Percentiles rank a stretch among this genome's conserved stretches.
Evolutionary conservation across 192 early-diverging fungal genomes (phyloP).

Genomic region (Mortierella claussenii): DNA sequence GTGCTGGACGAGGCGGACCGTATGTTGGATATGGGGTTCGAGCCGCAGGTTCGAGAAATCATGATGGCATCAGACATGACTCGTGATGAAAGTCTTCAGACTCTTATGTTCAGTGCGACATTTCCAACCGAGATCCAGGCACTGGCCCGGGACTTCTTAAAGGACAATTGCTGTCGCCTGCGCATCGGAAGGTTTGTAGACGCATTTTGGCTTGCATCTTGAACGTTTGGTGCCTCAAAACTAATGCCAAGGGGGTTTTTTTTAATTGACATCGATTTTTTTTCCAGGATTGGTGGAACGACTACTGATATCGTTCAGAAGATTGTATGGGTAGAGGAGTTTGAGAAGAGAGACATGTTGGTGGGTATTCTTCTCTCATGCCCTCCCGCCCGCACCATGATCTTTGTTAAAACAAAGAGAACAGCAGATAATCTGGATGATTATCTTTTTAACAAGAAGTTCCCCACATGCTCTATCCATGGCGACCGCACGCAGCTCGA

Average conservation of each 20-base stretch:
- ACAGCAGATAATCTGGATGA: constrained; percentile 82
- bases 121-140: constrained; percentile 93
- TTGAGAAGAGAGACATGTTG: constrained; percentile 66
- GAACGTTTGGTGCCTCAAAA: not conserved
- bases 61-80: constrained; percentile 82
- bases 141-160: constrained; percentile 92
- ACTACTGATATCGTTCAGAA: constrained; percentile 46
- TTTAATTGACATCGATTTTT: not conserved
- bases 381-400: constrained; percentile 73
- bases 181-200: constrained; percentile 84
- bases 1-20: constrained; percentile 91
- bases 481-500: constrained; percentile 85
- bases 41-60: constrained; percentile 89
- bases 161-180: constrained; percentile 78
- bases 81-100: constrained; percentile 76
- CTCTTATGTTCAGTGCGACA: constrained; percentile 98
- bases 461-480: constrained; percentile 88
- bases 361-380: constrained; percentile 61
- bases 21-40: constrained; percentile 99
- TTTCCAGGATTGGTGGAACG: constrained; percentile 42
- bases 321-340: constrained; percentile 69
- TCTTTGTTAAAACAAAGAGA: constrained; percentile 87
- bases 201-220: not conserved
- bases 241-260: too few relatives aligned
- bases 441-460: constrained; percentile 70